Evolutionary conservation across 495 filamentous ascomycete genomes (phyloP), one percentile per base, ranked within the genome.

Genomic region (Penicillium cinerascens): DNA sequence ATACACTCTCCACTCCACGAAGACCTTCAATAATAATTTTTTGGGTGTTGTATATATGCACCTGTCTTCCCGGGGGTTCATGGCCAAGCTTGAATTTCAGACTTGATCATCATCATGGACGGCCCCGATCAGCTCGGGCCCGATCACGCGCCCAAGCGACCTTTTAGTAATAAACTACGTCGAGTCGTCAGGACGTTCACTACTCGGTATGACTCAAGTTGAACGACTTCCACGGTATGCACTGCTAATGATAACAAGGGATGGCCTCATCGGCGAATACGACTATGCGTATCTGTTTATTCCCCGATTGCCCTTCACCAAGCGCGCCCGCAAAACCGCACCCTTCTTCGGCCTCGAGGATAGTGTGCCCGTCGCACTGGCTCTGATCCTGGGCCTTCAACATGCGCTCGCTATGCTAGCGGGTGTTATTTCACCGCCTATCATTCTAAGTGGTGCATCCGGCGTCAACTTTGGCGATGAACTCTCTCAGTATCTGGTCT

Each of bases 291-390:
- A 82, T 65, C 74, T 87, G 16, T 91, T 91, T 69, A 81, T 76
- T 39, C 92, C 92, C 5, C 88, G 89, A 49, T 64, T 96, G 11
- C 92, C 91, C 3, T 96, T 95, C 71, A 83, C 92, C 75, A 83
- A 79, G 55, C 86, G 82, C 64, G 60, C 76, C 1, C 76, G 75
- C 35, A 71, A 76, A 54, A 74, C 80, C 2, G 82, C 87, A 6
- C 91, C 91, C 20, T 96, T 96, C 71, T 96, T 95, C 66, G 92
- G 89, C 20, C 82, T 95, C 16, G 79, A 96, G 54, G 89, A 95
- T 65, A 76, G 73, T 18, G 87, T 96, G 75, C 91, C 92, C 2
- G 78, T 96, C 11, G 55, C 95, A 2, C 70, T 97, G 27, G 89
- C 87, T 9, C 68, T 93, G 3, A 68, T 90, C 9, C 70, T 89